Evolutionary conservation across 2,329 filamentous ascomycete species (phyloP), one percentile per base, ranked within the genome.

Genomic region (Fusarium musae): DNA sequence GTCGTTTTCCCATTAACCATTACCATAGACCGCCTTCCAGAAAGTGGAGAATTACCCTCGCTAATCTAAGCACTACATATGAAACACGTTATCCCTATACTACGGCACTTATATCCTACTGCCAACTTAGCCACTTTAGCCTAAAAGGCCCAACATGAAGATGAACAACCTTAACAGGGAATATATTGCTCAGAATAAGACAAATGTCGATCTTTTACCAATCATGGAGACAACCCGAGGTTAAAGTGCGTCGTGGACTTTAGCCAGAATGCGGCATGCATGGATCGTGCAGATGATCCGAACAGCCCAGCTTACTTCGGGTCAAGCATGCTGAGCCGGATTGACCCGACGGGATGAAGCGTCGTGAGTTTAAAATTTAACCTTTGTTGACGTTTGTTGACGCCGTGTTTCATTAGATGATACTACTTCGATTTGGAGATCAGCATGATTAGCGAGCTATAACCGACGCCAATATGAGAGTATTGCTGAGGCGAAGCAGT

Each of bases 391-490:
- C 26, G 23, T 44, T 23, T 19, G 16, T 26, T 9, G 9, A 46
- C 28, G 37, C 28, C 37, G 21, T 37, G 56, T 59, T 59, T 37
- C 56, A 59, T 59, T 50, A n/a, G n/a, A 12, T 28, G 2, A 59
- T 52, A 8, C 44, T 10, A 59, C 56, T 59, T 17, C 19, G 56
- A 49, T 59, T 19, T 30, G 32, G 1, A 37, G 30, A 37, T 36
- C 19, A 7, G 6, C 30, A 15, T 37, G 32, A 30, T 59, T 30
- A 28, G 23, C 30, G 32, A 58, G 32, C 17, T 17, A 44, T 37
- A 37, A 3, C 6, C 8, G 1, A 23, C 0, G 6, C 2, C 2
- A 2, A 26, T 52, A 52, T 36, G 3, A 1, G 12, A 0, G 28
- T 10, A 37, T 5, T 6, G 2, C 36, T 19, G 23, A 23, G 23